Evolutionary conservation across 192 early-diverging fungal genomes (phyloP), one percentile per base, ranked within the genome.

Genomic region (Lunasporangiospora selenospora): DNA sequence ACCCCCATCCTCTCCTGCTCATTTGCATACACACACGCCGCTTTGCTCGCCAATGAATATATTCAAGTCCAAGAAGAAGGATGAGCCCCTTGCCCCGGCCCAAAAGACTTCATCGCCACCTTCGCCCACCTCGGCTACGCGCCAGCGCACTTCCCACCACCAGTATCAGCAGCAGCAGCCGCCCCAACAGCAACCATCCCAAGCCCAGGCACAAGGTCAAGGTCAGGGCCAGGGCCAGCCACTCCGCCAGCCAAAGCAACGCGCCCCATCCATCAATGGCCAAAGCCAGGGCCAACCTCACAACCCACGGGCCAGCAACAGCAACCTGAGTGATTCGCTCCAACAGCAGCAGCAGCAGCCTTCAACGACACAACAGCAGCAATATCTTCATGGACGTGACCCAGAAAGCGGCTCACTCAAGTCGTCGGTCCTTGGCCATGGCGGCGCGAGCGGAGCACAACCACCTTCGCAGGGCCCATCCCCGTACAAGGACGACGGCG

Each of bases 221-320:
- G 46, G 18, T 12, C 32, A 33, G 8, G 16, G 37, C 3, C 56
- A 46, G 30, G 32, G 21, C 19, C 44, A 58, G 10, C 42, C 21
- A 37, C 45, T 29, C 1, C 46, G 24, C 15, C 46, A 49, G 12
- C 59, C 50, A 23, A 34, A 60, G 16, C 58, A 50, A 18, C 51
- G n/a, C n/a, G n/a, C n/a, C n/a, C n/a, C n/a, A n/a, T n/a, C n/a
- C n/a, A n/a, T n/a, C n/a, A n/a, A n/a, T n/a, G n/a, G n/a, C n/a
- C n/a, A n/a, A n/a, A n/a, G n/a, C n/a, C n/a, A n/a, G n/a, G n/a
- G n/a, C n/a, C n/a, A n/a, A n/a, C n/a, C n/a, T n/a, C n/a, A n/a
- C n/a, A n/a, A n/a, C n/a, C n/a, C n/a, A n/a, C n/a, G n/a, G n/a
- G 41, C 21, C 59, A 62, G 19, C 59, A 62, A 41, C 46, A 30